phyloP scores from a whole-genome alignment of 208 protist species.

The Crithidia thermophila region DNA sequence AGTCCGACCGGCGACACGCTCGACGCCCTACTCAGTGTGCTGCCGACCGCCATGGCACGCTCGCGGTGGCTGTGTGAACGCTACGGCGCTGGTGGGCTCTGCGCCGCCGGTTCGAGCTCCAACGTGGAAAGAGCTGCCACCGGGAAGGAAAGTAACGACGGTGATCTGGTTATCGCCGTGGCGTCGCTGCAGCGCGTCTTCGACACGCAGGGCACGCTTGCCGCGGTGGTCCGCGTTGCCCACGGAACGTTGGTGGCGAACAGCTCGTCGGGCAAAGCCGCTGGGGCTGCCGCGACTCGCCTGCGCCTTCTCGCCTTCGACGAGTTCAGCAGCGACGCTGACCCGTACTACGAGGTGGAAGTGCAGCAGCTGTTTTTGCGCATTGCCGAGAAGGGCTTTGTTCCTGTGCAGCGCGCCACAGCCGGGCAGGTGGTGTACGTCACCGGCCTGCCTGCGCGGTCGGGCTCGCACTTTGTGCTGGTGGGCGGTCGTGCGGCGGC shows the following conservation, averaged over 20 bases:
- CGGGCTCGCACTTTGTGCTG: slow-evolving; percentile 63
- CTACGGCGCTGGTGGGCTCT: slow-evolving; percentile 41
- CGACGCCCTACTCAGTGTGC: slow-evolving; percentile 67
- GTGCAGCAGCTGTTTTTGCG: slow-evolving; percentile 50
- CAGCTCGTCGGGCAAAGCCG: neutral
- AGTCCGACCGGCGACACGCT: slow-evolving; percentile 48
- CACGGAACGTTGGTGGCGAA: slow-evolving; percentile 45
- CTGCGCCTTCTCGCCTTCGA: slow-evolving; percentile 56
- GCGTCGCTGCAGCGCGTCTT: slow-evolving; percentile 63
- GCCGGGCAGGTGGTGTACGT: slow-evolving; percentile 77
- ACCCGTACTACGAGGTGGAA: slow-evolving; percentile 57
- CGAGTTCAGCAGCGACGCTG: slow-evolving; percentile 69
- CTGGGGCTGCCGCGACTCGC: neutral
- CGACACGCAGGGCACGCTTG: slow-evolving; percentile 36
- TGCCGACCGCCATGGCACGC: slow-evolving; percentile 43
- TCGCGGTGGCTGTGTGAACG: slow-evolving; percentile 41
- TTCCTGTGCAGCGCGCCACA: slow-evolving; percentile 47
- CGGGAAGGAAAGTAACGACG: no score
- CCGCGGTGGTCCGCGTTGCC: slow-evolving; percentile 68
- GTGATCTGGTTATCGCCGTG: slow-evolving; percentile 46
- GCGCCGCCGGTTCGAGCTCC: neutral
- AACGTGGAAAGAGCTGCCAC: no score
- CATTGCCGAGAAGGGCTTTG: slow-evolving; percentile 53
- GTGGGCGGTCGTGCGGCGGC: slow-evolving; percentile 51
- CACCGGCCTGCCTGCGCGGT: slow-evolving; percentile 45